Base-by-base conservation (phyloP, 179 eudicot genomes). In the Heliamphora pulchella region DNA sequence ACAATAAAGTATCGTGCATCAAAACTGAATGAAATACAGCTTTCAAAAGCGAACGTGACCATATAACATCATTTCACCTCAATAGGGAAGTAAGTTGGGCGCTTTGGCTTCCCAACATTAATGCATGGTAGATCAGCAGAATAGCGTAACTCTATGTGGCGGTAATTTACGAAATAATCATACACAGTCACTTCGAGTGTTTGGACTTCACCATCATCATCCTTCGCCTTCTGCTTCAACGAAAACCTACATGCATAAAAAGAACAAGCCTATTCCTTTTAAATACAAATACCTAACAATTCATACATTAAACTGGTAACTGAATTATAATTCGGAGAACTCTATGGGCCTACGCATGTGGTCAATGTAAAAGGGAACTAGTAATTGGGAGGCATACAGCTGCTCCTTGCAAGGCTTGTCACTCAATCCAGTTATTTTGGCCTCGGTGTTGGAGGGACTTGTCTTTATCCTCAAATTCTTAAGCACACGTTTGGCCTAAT, bases 51-150 rank as follows among this genome's bases (percentile, higher is more conserved):
- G 39, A 31, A 31, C 39, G 39, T 31, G 39, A 31, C 39, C 39
- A 31, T 31, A 31, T 31, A 31, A 31, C 58, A 70, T 4, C 51
- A 41, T 71, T 76, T 43, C 77, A 93, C 97, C 93, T 93, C 97
- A 18, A 93, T 3, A 3, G 98, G 98, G 73, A 92, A 81, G 82
- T 74, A 94, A 15, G 93, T 92, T 0, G 98, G 97, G 1, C 92
- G 87, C 82, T 94, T 94, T 0, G 97, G 95, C 83, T 90, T 94
- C 31, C 98, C 98, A 48, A 92, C 98, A 80, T 94, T 94, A 44
- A 94, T 90, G 83, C 98, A 94, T 0, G 98, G 98, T 10, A 92
- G 59, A 69, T 90, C 90, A 70, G 83, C 94, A 58, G 97, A 94
- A 81, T 90, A 91, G 0, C 91, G 88, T 84, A 94, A 67, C 44